Base-by-base conservation (phyloP, 2,329 filamentous ascomycete genomes). In the Pestalotiopsis sp. region DNA sequence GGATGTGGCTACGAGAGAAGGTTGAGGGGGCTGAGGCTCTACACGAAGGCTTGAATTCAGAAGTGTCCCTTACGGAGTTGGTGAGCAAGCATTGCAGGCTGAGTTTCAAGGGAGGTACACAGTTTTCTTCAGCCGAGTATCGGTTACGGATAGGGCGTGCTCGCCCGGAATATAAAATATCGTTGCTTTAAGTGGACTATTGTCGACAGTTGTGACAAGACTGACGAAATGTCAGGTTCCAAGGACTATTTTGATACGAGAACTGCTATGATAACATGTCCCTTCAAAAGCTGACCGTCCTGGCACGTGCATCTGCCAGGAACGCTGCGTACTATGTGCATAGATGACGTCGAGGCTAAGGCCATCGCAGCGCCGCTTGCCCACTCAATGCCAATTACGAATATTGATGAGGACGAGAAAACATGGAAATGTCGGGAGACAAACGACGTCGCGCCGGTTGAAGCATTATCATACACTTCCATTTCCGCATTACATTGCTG, bases 71-170 rank as follows among this genome's bases (percentile, higher is more conserved):
- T 20, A 36, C 31, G 41, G 49, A 66, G 64, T 66, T 39, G 64
- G 64, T 31, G 17, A 38, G 14, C 25, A 58, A 57, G 64, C 64
- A 66, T 57, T 66, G 52, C 52, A 66, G 41, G 41, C 52, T 66
- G 41, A 25, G 13, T 20, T 36, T 41, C 23, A 20, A n/a, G 36
- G 11, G 39, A 13, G 39, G 38, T 11, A 17, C 23, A 64, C 17
- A 13, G 12, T 12, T 62, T 62, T 39, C 59, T 52, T n/a, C 31
- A 31, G 17, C 9, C 57, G 25, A 36, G 25, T 41, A 62, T 39
- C 13, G 27, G 13, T 64, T 64, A 64, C 25, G 64, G 41, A 49
- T 57, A 66, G 27, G 64, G 13, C 25, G 25, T 58, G 20, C 23
- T 66, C 45, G 64, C 64, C 25, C 3, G 27, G 36, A 58, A 66